Percentiles rank a stretch among this genome's conserved stretches.
These are phyloP conservation scores for Jackrogersella multiformis DNA, from an alignment of 495 filamentous ascomycete genomes.

Conservation along the genomic window DNA sequence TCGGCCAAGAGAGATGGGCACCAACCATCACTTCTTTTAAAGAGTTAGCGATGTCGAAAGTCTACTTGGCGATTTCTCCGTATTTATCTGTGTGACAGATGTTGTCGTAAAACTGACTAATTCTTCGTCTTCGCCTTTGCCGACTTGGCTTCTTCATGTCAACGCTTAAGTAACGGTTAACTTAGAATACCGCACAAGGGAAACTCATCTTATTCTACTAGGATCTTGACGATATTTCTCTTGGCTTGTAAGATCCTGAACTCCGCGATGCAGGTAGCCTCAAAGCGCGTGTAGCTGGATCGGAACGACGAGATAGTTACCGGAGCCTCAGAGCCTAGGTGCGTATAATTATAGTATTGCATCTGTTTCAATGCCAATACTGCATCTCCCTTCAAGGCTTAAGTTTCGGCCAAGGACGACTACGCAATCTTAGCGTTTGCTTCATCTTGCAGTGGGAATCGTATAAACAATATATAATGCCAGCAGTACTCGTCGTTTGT, in stretches of 20 bases:
- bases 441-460: neutral
- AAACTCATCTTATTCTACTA: constrained; percentile 19
- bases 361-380: constrained; percentile 27
- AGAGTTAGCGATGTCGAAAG: constrained; percentile 23
- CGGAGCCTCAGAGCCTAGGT: constrained; percentile 5
- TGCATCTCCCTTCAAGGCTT: constrained; percentile 24
- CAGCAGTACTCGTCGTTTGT: constrained; percentile 19
- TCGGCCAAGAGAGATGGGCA: constrained; percentile 34
- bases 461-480: constrained; percentile 39
- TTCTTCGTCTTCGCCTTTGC: constrained; percentile 6
- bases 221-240: constrained; percentile 22
- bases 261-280: constrained; percentile 17
- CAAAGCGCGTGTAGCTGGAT: neutral
- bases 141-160: constrained; percentile 27
- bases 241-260: constrained; percentile 18
- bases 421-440: constrained; percentile 4
- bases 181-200: constrained; percentile 3
- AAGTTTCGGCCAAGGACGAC: constrained; percentile 35
- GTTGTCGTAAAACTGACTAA: constrained; percentile 23
- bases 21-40: constrained; percentile 27
- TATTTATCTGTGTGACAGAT: constrained; percentile 22
- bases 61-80: constrained; percentile 21
- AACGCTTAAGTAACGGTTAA: neutral
- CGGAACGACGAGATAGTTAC: neutral
- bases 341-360: neutral